A percentile compares a stretch with the other conserved stretches of the same genome.
phyloP scores from a whole-genome alignment of 2,329 filamentous ascomycete species.

The Dothideomycetidae sp. region DNA sequence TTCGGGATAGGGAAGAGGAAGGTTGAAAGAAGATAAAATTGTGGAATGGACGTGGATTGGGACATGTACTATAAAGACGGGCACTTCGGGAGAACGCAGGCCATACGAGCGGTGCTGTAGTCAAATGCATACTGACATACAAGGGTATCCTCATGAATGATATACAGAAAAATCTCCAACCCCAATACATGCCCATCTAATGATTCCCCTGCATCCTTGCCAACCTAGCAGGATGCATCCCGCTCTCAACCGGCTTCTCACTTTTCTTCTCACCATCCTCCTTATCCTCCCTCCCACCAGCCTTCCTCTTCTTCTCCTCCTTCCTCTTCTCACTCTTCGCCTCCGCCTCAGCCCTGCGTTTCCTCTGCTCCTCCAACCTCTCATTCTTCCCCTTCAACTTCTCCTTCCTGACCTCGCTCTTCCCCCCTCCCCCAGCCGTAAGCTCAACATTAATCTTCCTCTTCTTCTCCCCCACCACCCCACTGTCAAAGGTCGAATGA shows the following conservation, averaged over 20 bases:
- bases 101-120: conserved; percentile 1
- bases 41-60: neutral
- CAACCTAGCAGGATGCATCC: conserved; percentile 24
- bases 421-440: conserved; percentile 76
- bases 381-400: conserved; percentile 79
- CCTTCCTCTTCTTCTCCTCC: conserved; percentile 25
- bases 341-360: conserved; percentile 36
- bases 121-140: conserved; percentile 5
- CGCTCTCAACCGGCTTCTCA: conserved; percentile 12
- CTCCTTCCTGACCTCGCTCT: conserved; percentile 53
- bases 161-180: too few species aligned
- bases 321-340: conserved; percentile 31
- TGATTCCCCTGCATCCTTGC: conserved; percentile 14
- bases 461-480: conserved; percentile 32
- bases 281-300: conserved; percentile 17
- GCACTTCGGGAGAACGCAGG: conserved; percentile 1
- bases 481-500: conserved; percentile 57
- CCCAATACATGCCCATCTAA: too few species aligned
- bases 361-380: conserved; percentile 59
- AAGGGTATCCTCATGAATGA: conserved; percentile 5
- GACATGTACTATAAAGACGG: conserved; percentile 2
- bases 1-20: too few species aligned
- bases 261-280: conserved; percentile 8
- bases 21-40: too few species aligned
- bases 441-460: conserved; percentile 86